A percentile compares a stretch with the other conserved stretches of the same genome.
Conservation (phyloP, 1,284 basidiomycete species). For the Cystobasidium pallidum region DNA sequence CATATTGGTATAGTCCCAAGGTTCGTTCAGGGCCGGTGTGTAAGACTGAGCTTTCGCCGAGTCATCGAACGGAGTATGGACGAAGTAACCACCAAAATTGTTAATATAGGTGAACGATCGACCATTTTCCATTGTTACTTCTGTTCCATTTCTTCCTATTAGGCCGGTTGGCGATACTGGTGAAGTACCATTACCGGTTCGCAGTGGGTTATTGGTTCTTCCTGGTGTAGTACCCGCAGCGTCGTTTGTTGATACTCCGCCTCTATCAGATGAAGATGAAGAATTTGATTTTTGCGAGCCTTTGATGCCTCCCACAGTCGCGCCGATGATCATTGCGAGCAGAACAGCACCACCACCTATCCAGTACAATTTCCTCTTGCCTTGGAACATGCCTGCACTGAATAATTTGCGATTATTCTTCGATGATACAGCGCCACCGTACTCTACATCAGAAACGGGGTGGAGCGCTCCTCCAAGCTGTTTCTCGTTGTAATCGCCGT, state of each 20-base stretch:
- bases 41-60: conserved; percentile 72
- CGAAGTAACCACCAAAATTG: conserved; percentile 73
- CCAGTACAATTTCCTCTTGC: conserved; percentile 25
- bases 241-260: neutral
- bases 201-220: conserved; percentile 1
- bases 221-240: conserved; percentile 14
- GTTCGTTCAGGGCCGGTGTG: conserved; percentile 78
- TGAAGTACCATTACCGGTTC: neutral
- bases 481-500: conserved; percentile 1
- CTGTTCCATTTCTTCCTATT: conserved; percentile 71
- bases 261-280: neutral
- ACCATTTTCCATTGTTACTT: conserved; percentile 68
- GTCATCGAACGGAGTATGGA: conserved; percentile 56
- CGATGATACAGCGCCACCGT: neutral
- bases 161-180: conserved; percentile 52
- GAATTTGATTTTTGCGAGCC: neutral
- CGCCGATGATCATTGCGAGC: conserved; percentile 22
- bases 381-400: neutral
- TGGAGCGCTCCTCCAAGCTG: conserved; percentile 11
- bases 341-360: conserved; percentile 24
- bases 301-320: conserved; percentile 33
- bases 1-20: conserved; percentile 76
- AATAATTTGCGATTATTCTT: neutral
- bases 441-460: conserved; percentile 11
- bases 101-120: conserved; percentile 73